Evolutionary conservation across 2,329 filamentous ascomycete genomes (phyloP).

Genomic region (Lachnellula suecica): DNA sequence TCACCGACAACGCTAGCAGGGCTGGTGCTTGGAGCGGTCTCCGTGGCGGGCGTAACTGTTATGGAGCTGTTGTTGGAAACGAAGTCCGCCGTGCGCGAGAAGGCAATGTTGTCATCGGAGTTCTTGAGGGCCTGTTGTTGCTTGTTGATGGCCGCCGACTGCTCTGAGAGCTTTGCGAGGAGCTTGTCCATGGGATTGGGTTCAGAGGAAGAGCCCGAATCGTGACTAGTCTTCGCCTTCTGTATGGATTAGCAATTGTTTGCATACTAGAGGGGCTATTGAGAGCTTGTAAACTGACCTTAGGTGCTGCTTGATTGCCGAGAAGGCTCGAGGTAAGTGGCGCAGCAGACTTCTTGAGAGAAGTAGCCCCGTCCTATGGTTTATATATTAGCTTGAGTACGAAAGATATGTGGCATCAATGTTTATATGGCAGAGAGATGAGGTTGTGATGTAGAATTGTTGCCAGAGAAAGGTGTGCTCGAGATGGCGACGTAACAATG

Average conservation of each 20-base stretch:
- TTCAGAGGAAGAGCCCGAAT: constrained; percentile 38
- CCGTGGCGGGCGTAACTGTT: constrained; percentile 61
- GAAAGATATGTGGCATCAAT: constrained; percentile 4
- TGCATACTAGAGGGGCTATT: neutral
- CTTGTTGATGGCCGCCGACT: constrained; percentile 59
- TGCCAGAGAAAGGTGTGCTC: no score
- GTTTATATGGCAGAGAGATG: no score
- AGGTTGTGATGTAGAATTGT: neutral
- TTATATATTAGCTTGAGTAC: constrained; percentile 14
- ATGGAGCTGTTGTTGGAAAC: constrained; percentile 52
- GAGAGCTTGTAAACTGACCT: constrained; percentile 40
- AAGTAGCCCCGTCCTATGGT: constrained; percentile 21
- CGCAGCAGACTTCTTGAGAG: constrained; percentile 37
- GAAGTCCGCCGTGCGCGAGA: constrained; percentile 41
- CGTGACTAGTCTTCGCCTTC: constrained; percentile 50
- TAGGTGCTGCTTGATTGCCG: constrained; percentile 51
- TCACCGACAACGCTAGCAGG: constrained; percentile 51
- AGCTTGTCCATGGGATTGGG: constrained; percentile 67
- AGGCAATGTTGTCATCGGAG: constrained; percentile 26
- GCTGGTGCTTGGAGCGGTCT: constrained; percentile 51
- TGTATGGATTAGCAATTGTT: constrained; percentile 33
- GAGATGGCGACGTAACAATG: no score
- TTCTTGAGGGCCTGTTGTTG: constrained; percentile 54
- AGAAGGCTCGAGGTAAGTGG: constrained; percentile 54
- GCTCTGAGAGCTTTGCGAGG: constrained; percentile 71